Evolutionary conservation across 78 protist genomes (phyloP).

Genomic region (Speleostelium caveatum): DNA sequence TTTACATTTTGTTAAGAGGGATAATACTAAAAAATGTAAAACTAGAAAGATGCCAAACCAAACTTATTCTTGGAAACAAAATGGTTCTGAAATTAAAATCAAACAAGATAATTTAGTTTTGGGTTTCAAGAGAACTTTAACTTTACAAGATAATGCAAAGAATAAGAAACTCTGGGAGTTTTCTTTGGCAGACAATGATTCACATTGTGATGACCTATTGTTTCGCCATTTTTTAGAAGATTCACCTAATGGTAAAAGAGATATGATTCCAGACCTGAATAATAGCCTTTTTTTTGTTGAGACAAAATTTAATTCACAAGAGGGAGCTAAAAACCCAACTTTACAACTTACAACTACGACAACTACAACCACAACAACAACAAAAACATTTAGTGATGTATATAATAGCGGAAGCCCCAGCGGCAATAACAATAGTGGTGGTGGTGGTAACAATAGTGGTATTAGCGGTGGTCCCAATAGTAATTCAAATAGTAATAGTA

Average conservation of each 20-base stretch:
- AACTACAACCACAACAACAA: too few species aligned
- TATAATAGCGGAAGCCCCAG: too few species aligned
- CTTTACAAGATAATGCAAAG: slow-evolving; percentile 44
- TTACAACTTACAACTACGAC: not conserved
- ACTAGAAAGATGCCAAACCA: slow-evolving; percentile 17
- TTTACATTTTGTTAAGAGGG: slow-evolving; percentile 68
- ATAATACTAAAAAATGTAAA: slow-evolving; percentile 42
- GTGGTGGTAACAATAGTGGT: not conserved
- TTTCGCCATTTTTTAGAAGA: slow-evolving; percentile 54
- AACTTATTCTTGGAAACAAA: slow-evolving; percentile 56
- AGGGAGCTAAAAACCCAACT: not conserved
- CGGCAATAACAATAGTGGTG: too few species aligned
- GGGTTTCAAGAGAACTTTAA: slow-evolving; percentile 59
- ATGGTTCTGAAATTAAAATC: slow-evolving; percentile 66
- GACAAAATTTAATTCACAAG: not conserved
- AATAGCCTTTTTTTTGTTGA: not conserved
- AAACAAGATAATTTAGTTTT: not conserved
- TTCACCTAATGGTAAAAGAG: slow-evolving; percentile 24
- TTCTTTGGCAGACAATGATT: slow-evolving; percentile 27
- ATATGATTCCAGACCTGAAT: slow-evolving; percentile 15
- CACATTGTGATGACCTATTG: not conserved
- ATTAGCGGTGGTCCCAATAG: not conserved
- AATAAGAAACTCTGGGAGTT: slow-evolving; percentile 62
- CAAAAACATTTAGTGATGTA: too few species aligned
- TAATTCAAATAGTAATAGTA: too few species aligned